These are phyloP conservation scores for Oropetium thomaeum DNA, from an alignment of 176 grass and related monocot genomes.

Conservation along the genomic window DNA sequence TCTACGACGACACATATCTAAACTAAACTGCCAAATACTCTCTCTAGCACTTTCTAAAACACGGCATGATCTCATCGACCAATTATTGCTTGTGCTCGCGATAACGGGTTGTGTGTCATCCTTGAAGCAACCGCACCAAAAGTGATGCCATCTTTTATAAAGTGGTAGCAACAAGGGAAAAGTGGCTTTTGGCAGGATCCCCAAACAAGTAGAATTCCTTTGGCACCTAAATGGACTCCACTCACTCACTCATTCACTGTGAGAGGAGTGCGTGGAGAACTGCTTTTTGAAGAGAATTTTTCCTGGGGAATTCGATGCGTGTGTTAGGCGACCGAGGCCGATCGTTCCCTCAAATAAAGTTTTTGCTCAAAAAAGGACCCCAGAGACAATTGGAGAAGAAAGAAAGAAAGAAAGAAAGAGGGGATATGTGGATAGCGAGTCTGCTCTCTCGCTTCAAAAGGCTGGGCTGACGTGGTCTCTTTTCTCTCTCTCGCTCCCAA, in stretches of 20 bases:
- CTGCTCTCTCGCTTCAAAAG: slow-evolving; percentile 20
- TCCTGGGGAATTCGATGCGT: slow-evolving; percentile 35
- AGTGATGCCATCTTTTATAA: not conserved
- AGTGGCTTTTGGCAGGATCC: slow-evolving; percentile 28
- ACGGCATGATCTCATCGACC: not conserved
- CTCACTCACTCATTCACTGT: too few relatives aligned
- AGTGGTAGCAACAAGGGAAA: slow-evolving; percentile 26
- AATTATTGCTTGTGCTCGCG: not conserved
- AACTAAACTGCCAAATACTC: too few relatives aligned
- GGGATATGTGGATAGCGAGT: not conserved
- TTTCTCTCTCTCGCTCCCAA: too few relatives aligned
- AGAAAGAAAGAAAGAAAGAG: too few relatives aligned
- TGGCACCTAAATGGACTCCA: slow-evolving; percentile 32
- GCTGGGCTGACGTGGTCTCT: slow-evolving; percentile 26
- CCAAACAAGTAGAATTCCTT: slow-evolving; percentile 26
- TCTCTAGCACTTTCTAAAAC: too few relatives aligned
- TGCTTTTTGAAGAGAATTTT: slow-evolving; percentile 38
- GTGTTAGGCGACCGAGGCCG: slow-evolving; percentile 23
- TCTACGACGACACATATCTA: too few relatives aligned
- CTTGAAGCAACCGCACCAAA: slow-evolving; percentile 49
- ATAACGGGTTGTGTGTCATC: slow-evolving; percentile 9
- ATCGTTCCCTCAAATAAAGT: slow-evolving; percentile 26
- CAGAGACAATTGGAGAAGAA: slow-evolving; percentile 27
- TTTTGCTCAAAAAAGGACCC: slow-evolving; percentile 23
- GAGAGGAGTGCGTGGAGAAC: not conserved